Base-by-base conservation (phyloP, 768 basidiomycete species). In the Xerocomellus dryophilus region DNA sequence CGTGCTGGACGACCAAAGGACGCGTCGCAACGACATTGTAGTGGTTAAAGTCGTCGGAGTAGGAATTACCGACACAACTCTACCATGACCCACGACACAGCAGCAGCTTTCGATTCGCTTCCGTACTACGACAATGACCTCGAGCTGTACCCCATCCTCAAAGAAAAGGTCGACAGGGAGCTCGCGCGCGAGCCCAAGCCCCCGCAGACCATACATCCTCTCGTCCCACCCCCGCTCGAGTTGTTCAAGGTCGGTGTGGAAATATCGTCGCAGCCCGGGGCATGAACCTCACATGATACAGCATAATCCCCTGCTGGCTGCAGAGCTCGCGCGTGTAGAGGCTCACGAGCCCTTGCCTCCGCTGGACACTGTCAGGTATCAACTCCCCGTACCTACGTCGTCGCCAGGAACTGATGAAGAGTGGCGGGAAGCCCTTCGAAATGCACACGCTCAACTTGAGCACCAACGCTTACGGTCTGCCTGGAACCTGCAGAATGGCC, bases 61-160 rank as follows among this genome's bases (percentile, higher is more conserved):
- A 50, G 54, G 61, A 65, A 67, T 50, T 69, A 43, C n/a, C 7
- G 47, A 50, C 20, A 42, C 25, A 25, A 25, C 34, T 61, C 57
- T 53, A 59, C 49, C 47, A 75, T 74, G 74, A 52, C 63, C 46
- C 49, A 51, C 57, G 38, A 60, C 35, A 55, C 47, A 36, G 59
- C 60, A 18, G 41, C 43, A 23, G 76, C 87, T 35, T 82, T 93
- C 61, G 93, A 97, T 71, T 89, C 93, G 23, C 78, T 97, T 58
- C 94, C 94, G 17, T 98, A 97, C 74, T 93, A 91, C 65, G 94
- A 98, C 75, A 90, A 93, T 67, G 93, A 97, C 68, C 78, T 95
- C 47, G 88, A 93, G 56, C 81, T 81, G 51, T 82, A 80, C 55
- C 90, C 91, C 1, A 63, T 78, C 36, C 75, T 93, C 36, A 84